Base-by-base conservation (phyloP, 768 basidiomycete species). In the Sporobolomyces pararoseus region DNA sequence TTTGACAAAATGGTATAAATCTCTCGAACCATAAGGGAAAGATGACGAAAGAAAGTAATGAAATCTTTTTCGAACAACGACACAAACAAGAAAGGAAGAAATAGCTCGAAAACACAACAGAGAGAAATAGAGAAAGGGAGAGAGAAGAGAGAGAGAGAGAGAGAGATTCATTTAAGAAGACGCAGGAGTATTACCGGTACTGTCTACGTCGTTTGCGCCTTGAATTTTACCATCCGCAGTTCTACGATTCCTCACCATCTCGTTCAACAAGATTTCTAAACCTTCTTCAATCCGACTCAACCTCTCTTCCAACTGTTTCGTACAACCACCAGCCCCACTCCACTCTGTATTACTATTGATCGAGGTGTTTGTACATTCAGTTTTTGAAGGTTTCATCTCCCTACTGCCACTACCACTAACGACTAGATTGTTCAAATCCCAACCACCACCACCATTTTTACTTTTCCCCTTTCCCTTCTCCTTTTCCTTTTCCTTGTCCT, bases 271-370 rank as follows among this genome's bases (percentile, higher is more conserved):
- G 23, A 73, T n/a, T 52, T 47, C 55, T 17, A 73, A 37, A 35
- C 65, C 68, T 35, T 63, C 62, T 42, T 73, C 72, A 42, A 73
- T 73, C 27, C 60, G 42, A 42, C n/a, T 47, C 53, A 68, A 39
- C 53, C 67, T 57, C 32, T 46, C 67, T 47, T 57, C 67, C 7
- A 68, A 3, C 50, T 27, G 27, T 23, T 63, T 57, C n/a, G 13
- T 37, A n/a, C n/a, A n/a, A n/a, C n/a, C n/a, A n/a, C n/a, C n/a
- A n/a, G n/a, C n/a, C n/a, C n/a, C n/a, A n/a, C n/a, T n/a, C n/a
- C n/a, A n/a, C n/a, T n/a, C n/a, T n/a, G n/a, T n/a, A n/a, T n/a
- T n/a, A n/a, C n/a, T n/a, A n/a, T n/a, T n/a, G n/a, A n/a, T n/a
- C n/a, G n/a, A n/a, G n/a, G n/a, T n/a, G n/a, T n/a, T n/a, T n/a